phyloP scores from a whole-genome alignment of 768 basidiomycete species.

The Leccinellum rugosiceps region DNA sequence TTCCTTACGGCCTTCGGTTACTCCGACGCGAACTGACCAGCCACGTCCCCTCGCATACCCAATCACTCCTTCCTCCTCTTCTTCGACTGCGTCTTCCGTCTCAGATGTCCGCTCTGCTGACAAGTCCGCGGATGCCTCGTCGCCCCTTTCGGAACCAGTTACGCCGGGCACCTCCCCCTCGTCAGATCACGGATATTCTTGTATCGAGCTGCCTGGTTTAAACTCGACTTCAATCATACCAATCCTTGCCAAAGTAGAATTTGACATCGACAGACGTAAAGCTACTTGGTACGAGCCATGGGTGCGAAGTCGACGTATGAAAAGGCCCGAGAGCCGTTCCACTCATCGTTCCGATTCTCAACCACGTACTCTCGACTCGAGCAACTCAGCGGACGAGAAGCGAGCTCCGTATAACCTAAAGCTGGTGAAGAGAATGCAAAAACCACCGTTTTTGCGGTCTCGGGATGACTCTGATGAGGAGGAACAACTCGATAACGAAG shows the following conservation, averaged over 20 bases:
- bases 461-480: slow-evolving; percentile 22
- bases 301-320: slow-evolving; percentile 61
- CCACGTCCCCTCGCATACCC: slow-evolving; percentile 26
- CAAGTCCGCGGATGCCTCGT: slow-evolving; percentile 49
- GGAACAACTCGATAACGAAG: slow-evolving; percentile 27
- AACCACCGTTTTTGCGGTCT: slow-evolving; percentile 32
- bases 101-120: slow-evolving; percentile 47
- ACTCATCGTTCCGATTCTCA: slow-evolving; percentile 25
- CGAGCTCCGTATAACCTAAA: slow-evolving; percentile 46
- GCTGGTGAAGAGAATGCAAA: slow-evolving; percentile 49
- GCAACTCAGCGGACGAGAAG: slow-evolving; percentile 25
- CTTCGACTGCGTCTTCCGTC: slow-evolving; percentile 29
- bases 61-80: neutral
- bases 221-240: slow-evolving; percentile 64
- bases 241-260: slow-evolving; percentile 91
- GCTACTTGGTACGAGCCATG: slow-evolving; percentile 89
- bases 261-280: slow-evolving; percentile 80
- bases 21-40: slow-evolving; percentile 40
- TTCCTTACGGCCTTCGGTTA: slow-evolving; percentile 45
- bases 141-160: slow-evolving; percentile 41
- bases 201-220: slow-evolving; percentile 66
- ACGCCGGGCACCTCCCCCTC: slow-evolving; percentile 54
- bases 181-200: slow-evolving; percentile 39
- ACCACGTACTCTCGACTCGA: slow-evolving; percentile 21
- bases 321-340: slow-evolving; percentile 46